Percentiles rank a stretch among this genome's conserved stretches.
These are phyloP conservation scores for Mortierella claussenii DNA, from an alignment of 192 early-diverging fungal species.

Conservation along the genomic window DNA sequence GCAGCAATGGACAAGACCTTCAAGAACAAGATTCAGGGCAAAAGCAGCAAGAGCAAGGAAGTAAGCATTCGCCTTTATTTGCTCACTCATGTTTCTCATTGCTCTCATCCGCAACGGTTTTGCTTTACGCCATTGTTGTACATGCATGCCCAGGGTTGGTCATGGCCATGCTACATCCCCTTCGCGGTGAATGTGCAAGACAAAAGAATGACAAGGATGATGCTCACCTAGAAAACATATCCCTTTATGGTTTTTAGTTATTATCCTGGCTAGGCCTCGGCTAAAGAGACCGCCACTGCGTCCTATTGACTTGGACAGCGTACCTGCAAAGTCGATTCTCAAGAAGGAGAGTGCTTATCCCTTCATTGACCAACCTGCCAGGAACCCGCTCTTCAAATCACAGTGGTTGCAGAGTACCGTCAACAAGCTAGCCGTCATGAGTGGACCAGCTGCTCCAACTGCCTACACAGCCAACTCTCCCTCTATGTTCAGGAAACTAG, in stretches of 20 bases:
- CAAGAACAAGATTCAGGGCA: too few relatives aligned
- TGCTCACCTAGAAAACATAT: slow-evolving; percentile 1
- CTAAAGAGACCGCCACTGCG: slow-evolving; percentile 44
- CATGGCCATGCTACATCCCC: too few relatives aligned
- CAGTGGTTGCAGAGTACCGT: slow-evolving; percentile 53
- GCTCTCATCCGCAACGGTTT: background rate
- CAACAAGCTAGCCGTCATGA: slow-evolving; percentile 45
- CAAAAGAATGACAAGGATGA: too few relatives aligned
- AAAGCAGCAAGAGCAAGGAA: slow-evolving; percentile 4
- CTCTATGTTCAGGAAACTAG: slow-evolving; percentile 46
- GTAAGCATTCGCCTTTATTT: background rate
- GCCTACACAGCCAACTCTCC: slow-evolving; percentile 40
- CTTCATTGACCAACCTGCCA: slow-evolving; percentile 36
- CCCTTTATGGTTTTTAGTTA: slow-evolving; percentile 1
- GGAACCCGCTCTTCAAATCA: slow-evolving; percentile 47
- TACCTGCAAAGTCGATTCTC: slow-evolving; percentile 42
- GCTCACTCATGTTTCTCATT: slow-evolving; percentile 2
- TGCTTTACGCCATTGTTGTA: slow-evolving; percentile 5
- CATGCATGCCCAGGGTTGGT: too few relatives aligned
- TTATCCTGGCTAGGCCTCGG: slow-evolving; percentile 19
- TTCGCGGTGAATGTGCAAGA: background rate
- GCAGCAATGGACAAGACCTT: too few relatives aligned
- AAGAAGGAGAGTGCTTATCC: slow-evolving; percentile 50
- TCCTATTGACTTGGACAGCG: slow-evolving; percentile 17
- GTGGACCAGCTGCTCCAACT: slow-evolving; percentile 39